Evolutionary conservation across 371 early-diverging fungal genomes (phyloP).

Genomic region (Mucor mucedo): DNA sequence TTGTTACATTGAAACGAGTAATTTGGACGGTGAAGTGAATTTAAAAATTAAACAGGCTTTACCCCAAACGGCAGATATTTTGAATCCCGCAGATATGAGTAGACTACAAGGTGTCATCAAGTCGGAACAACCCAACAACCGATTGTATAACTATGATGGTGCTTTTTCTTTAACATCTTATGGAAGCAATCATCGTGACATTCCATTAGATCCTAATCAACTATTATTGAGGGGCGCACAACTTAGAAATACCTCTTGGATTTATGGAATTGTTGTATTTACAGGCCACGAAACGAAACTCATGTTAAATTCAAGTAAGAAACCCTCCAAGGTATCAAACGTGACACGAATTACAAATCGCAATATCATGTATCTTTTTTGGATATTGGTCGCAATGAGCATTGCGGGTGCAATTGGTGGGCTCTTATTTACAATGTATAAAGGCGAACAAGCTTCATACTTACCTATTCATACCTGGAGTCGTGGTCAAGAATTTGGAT

Average conservation of each 20-base stretch:
- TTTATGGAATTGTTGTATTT: constrained; percentile 79
- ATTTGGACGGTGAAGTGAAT: constrained; percentile 87
- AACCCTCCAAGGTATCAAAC: constrained; percentile 35
- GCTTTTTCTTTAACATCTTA: constrained; percentile 51
- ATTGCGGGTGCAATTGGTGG: constrained; percentile 78
- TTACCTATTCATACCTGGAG: constrained; percentile 25
- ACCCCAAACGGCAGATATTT: constrained; percentile 66
- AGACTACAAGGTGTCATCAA: constrained; percentile 58
- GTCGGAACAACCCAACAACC: constrained; percentile 82
- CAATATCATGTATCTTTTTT: constrained; percentile 88
- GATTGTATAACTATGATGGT: constrained; percentile 81
- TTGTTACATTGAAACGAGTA: constrained; percentile 92
- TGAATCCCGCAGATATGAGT: constrained; percentile 59
- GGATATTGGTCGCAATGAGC: constrained; percentile 77
- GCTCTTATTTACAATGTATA: constrained; percentile 52
- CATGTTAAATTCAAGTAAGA: constrained; percentile 67
- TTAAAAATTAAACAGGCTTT: constrained; percentile 84
- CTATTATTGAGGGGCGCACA: constrained; percentile 74
- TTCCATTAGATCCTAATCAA: constrained; percentile 78
- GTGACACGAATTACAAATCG: constrained; percentile 85
- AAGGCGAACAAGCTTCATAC: constrained; percentile 27
- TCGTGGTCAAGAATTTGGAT: constrained; percentile 48
- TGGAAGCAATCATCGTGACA: constrained; percentile 53
- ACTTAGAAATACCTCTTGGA: constrained; percentile 83
- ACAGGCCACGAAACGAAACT: constrained; percentile 88